Evolutionary conservation across 257 asterid genomes (phyloP), one percentile per base, ranked within the genome.

Genomic region (Solanum bulbocastanum): DNA sequence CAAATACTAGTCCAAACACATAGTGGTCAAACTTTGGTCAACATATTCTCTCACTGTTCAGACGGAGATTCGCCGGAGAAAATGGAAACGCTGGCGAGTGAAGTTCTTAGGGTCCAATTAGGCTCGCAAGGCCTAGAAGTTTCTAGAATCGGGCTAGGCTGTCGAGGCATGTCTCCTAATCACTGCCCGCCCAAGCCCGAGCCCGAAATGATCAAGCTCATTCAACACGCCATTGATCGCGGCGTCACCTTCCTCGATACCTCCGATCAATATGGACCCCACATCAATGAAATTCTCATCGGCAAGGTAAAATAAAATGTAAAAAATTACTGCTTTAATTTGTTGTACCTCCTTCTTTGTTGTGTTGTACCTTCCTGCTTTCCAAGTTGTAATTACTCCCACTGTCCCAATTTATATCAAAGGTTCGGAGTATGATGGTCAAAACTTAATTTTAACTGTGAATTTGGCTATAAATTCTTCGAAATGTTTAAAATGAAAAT

Each of bases 231-330:
- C 33, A 49, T 91, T 39, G 75, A 89, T 81, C 62, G 71, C 8
- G 93, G 91, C 15, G 78, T 91, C 88, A 91, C 90, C 62, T 87
- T 88, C 20, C 85, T 89, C 10, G 92, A 91, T 27, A 91, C 93
- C 42, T 79, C 92, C 87, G 91, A 89, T 27, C 71, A 71, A 33
- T 89, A 91, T 20, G 93, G 93, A 4, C 91, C 91, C 3, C 87
- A 89, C 79, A 78, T 88, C 56, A 89, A 89, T 74, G 93, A 91
- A 37, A 11, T 88, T 49, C 89, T 91, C 83, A n/a, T 89, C 27
- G 92, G 92, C 40, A 88, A 91, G 92, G 93, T 86, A 76, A 3
- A 9, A 36, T 14, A 66, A 3, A 9, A 36, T 14, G 83, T 11
- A 74, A 25, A 6, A 12, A 35, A 12, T 39, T 75, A 40, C 33